phyloP scores from a whole-genome alignment of 176 grass and related monocot genomes.

The Oryza punctata region DNA sequence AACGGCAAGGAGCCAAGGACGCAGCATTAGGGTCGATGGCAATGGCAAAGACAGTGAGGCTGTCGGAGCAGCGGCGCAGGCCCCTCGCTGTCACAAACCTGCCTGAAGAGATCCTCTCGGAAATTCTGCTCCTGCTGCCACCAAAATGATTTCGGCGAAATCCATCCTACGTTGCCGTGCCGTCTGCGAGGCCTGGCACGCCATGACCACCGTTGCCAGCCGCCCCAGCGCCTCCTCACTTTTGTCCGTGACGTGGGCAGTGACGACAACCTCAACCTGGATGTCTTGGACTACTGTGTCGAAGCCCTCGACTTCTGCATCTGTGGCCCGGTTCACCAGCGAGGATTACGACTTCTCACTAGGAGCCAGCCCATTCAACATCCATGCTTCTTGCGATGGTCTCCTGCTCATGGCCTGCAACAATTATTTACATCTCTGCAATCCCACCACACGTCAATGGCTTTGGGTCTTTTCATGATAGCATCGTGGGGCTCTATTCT shows the following conservation, averaged over 20 bases:
- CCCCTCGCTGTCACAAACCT: not conserved
- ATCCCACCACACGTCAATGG: conserved; percentile 40
- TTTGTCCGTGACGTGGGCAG: conserved; percentile 8
- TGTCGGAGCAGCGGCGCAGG: not conserved
- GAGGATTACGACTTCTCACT: not conserved
- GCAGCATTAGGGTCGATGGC: no score
- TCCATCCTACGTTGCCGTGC: conserved; percentile 12
- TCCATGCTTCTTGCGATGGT: conserved; percentile 36
- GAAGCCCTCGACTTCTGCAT: conserved; percentile 16
- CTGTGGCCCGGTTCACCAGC: conserved; percentile 21
- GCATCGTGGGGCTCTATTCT: not conserved
- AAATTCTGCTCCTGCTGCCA: conserved; percentile 21
- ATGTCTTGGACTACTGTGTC: conserved; percentile 4
- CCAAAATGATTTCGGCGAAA: no score
- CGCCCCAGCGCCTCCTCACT: not conserved
- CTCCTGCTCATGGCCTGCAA: conserved; percentile 29
- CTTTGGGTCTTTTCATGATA: conserved; percentile 9
- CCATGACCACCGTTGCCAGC: conserved; percentile 7
- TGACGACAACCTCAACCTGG: not conserved
- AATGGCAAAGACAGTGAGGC: not conserved
- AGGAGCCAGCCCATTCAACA: not conserved
- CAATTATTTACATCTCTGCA: conserved; percentile 20
- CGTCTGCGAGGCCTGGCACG: conserved; percentile 26
- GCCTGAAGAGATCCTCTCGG: conserved; percentile 10
- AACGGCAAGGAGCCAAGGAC: no score